Conservation (phyloP, 192 early-diverging fungal genomes). For the Linnemannia zychae region DNA sequence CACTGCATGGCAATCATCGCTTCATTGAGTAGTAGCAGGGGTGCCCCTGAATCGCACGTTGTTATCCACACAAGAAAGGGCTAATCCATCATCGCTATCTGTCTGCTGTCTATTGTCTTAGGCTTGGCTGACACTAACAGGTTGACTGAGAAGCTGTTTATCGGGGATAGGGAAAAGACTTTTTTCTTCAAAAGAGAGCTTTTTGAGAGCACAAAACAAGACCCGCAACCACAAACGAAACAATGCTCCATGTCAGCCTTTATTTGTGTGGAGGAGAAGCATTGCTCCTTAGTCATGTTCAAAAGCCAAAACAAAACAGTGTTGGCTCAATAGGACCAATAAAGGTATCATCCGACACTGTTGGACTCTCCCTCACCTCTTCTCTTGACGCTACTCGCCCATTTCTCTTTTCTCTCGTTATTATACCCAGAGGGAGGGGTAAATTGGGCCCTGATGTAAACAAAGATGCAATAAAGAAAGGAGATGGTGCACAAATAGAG, state of each 20-base stretch:
- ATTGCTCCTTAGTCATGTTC: constrained; percentile 2
- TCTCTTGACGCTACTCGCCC: too few relatives aligned
- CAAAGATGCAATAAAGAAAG: background rate
- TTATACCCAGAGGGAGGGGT: too few relatives aligned
- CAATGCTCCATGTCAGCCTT: background rate
- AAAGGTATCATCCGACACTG: background rate
- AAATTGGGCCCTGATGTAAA: background rate
- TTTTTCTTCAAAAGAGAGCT: background rate
- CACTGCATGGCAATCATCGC: too few relatives aligned
- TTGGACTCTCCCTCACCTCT: background rate
- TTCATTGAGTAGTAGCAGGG: too few relatives aligned
- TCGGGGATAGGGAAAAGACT: background rate
- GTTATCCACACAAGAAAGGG: too few relatives aligned
- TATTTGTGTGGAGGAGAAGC: constrained; percentile 1
- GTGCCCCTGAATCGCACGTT: too few relatives aligned
- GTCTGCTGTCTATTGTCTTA: too few relatives aligned
- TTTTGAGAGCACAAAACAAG: constrained; percentile 5
- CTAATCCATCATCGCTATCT: too few relatives aligned
- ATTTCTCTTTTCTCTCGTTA: too few relatives aligned
- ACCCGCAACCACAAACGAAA: background rate
- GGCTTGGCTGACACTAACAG: too few relatives aligned
- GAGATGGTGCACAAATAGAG: background rate
- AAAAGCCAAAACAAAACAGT: background rate
- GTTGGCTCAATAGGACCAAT: background rate
- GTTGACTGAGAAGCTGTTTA: background rate